These are phyloP conservation scores for Mycena vulgaris DNA, from an alignment of 768 basidiomycete species.

Conservation along the genomic window DNA sequence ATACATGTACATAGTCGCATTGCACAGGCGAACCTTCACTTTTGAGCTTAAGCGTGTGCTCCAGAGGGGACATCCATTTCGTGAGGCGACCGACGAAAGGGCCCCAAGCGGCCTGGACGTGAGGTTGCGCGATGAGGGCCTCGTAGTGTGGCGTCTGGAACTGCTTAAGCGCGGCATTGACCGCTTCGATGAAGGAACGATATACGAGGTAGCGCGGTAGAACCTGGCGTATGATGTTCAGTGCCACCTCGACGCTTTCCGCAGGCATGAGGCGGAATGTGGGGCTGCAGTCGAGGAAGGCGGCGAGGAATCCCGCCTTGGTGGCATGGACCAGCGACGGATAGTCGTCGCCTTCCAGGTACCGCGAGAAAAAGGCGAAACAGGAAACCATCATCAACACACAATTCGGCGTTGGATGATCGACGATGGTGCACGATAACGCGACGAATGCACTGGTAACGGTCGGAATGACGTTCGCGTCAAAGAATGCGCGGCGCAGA, in stretches of 20 bases:
- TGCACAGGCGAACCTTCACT: slow-evolving; percentile 46
- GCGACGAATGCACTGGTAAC: slow-evolving; percentile 49
- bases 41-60: slow-evolving; percentile 6
- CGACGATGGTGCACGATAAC: slow-evolving; percentile 42
- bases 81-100: slow-evolving; percentile 30
- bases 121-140: slow-evolving; percentile 42
- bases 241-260: slow-evolving; percentile 46
- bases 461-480: slow-evolving; percentile 47
- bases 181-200: slow-evolving; percentile 51
- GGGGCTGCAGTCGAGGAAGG: slow-evolving; percentile 49
- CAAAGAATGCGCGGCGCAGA: slow-evolving; percentile 51
- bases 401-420: slow-evolving; percentile 32
- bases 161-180: slow-evolving; percentile 43
- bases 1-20: slow-evolving; percentile 54
- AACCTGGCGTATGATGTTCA: slow-evolving; percentile 43
- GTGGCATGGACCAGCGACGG: slow-evolving; percentile 50
- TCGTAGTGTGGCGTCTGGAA: slow-evolving; percentile 41
- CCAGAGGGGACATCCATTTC: background rate
- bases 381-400: slow-evolving; percentile 45
- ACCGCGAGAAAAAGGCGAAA: slow-evolving; percentile 51
- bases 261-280: slow-evolving; percentile 42
- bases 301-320: slow-evolving; percentile 51
- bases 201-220: slow-evolving; percentile 55
- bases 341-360: slow-evolving; percentile 55
- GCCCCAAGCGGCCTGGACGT: slow-evolving; percentile 42